Evolutionary conservation across 78 protist genomes (phyloP).

Genomic region (Dictyostelium discoideum): dicty_2.7 NC_007090.3:3846501-3847000

Average conservation of each 20-base stretch:
- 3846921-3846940: neutral
- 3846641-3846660: neutral
- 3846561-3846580: slow-evolving; percentile 6
- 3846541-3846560: neutral
- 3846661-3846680: neutral
- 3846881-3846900: neutral
- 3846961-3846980: neutral
- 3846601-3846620: neutral
- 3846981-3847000: neutral
- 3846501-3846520: slow-evolving; percentile 6
- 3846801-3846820: neutral
- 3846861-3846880: neutral
- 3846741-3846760: neutral
- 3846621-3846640: neutral
- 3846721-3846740: neutral
- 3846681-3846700: neutral
- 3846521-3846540: neutral
- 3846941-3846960: neutral
- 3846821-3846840: neutral
- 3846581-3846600: neutral
- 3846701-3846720: neutral
- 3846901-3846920: neutral
- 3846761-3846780: neutral
- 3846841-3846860: neutral
- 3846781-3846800: neutral